phyloP scores from a whole-genome alignment of 1,139 yeast genomes.

The Lodderomyces pseudojiufengensis region DNA sequence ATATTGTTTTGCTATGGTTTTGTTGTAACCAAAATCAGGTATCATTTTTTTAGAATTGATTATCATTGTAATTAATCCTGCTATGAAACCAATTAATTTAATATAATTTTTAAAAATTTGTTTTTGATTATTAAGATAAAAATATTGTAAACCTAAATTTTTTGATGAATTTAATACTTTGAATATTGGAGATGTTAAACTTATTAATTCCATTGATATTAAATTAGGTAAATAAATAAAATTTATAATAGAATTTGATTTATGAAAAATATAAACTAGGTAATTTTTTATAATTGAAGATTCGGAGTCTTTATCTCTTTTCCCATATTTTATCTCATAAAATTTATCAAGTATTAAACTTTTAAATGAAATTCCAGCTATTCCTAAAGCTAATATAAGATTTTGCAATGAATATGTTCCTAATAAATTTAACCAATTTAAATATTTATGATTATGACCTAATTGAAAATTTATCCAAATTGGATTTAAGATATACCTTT shows the following conservation, averaged over 20 bases:
- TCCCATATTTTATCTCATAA: slow-evolving; percentile 25
- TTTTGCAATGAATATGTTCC: slow-evolving; percentile 29
- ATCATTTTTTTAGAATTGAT: slow-evolving; percentile 24
- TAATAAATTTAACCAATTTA: slow-evolving; percentile 30
- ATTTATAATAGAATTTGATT: slow-evolving; percentile 32
- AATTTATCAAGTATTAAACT: slow-evolving; percentile 24
- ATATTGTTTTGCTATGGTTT: neutral
- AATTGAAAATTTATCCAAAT: slow-evolving; percentile 42
- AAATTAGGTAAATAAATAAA: slow-evolving; percentile 38
- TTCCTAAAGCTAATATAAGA: slow-evolving; percentile 18
- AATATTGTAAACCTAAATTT: slow-evolving; percentile 5
- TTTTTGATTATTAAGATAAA: slow-evolving; percentile 21
- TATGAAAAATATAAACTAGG: slow-evolving; percentile 20
- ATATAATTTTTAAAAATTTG: slow-evolving; percentile 32
- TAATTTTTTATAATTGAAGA: slow-evolving; percentile 18
- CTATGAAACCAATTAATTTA: slow-evolving; percentile 32
- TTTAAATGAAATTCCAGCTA: slow-evolving; percentile 23
- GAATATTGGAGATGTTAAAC: slow-evolving; percentile 34
- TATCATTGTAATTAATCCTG: slow-evolving; percentile 31
- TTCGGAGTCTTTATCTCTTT: slow-evolving; percentile 13
- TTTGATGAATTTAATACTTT: slow-evolving; percentile 13
- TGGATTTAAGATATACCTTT: slow-evolving; percentile 34
- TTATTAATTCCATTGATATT: slow-evolving; percentile 32
- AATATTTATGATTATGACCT: slow-evolving; percentile 23
- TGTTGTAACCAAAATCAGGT: slow-evolving; percentile 23